Percentiles rank a stretch among this genome's conserved stretches.
phyloP scores from a whole-genome alignment of 305 asterid species.

The Solanum hybrid region DNA sequence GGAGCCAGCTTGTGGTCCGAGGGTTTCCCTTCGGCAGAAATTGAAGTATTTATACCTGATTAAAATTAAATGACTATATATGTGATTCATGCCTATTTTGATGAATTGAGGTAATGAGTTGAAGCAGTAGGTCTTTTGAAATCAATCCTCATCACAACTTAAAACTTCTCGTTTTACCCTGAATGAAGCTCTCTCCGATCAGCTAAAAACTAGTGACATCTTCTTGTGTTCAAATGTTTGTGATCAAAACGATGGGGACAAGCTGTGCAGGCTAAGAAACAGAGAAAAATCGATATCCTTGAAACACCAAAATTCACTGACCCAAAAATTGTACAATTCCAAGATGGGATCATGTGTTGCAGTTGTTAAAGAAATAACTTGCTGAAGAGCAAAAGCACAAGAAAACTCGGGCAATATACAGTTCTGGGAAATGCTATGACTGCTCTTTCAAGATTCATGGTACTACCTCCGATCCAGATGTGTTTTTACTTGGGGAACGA shows the following conservation, averaged over 20 bases:
- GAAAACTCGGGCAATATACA: constrained; percentile 24
- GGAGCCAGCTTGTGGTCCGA: not conserved
- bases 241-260: not conserved
- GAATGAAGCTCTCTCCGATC: not conserved
- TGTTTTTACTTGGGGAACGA: constrained; percentile 61
- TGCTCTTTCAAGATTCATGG: not conserved
- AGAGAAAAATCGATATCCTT: not conserved
- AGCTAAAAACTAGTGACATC: not conserved
- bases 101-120: not conserved
- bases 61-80: too few relatives aligned
- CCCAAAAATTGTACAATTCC: not conserved
- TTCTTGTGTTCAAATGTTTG: not conserved
- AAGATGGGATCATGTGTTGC: not conserved
- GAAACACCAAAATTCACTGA: not conserved
- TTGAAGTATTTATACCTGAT: too few relatives aligned
- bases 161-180: not conserved
- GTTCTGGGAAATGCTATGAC: not conserved
- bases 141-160: not conserved
- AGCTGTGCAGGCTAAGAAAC: not conserved
- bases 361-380: not conserved
- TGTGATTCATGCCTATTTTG: not conserved
- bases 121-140: not conserved
- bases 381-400: constrained; percentile 1
- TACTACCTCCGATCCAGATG: constrained; percentile 16
- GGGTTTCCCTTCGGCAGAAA: not conserved